Base-by-base conservation (phyloP, 345 rosid genomes). In the Camelina sativa region DNA sequence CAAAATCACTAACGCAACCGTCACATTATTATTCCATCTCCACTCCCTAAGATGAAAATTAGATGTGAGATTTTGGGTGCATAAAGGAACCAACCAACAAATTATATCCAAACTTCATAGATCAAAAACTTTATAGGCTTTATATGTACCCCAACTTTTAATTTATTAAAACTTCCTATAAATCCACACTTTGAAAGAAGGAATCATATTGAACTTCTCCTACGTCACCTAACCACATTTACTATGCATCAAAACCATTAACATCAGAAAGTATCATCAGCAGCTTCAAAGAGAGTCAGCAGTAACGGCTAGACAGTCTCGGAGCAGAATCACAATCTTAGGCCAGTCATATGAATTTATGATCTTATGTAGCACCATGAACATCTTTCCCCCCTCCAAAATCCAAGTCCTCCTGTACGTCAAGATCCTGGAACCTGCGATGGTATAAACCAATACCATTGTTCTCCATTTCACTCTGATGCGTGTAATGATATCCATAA, bases 401-500 rank as follows among this genome's bases (percentile, higher is more conserved):
- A 6, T 47, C 71, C 37, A 72, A 53, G 54, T 65, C 67, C 0
- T 35, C 64, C 0, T 35, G 8, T 32, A 74, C 30, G 19, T 66
- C 70, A 32, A 61, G 48, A 52, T 77, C 62, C 19, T 74, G 17
- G 44, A 77, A 74, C 56, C 30, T 35, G 6, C 0, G 8, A 37
- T n/a, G 43, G 47, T 74, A 71, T 15, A 56, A 46, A 25, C 44
- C 76, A 16, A 71, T 7, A 23, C 43, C 28, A 35, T 34, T 71
- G 43, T 35, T 20, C 20, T 79, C 75, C 53, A 66, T 70, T n/a
- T 57, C 71, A n/a, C 60, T 30, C 6, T 22, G 35, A 30, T 74
- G 80, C 47, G 55, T 37, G 11, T 55, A 40, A 55, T 69, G 69
- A 62, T 59, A 62, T 23, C 62, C 77, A 60, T 19, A 78, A 79